Evolutionary conservation across 805 yeast genomes (phyloP).

Genomic region (Starmerella apicola): DNA sequence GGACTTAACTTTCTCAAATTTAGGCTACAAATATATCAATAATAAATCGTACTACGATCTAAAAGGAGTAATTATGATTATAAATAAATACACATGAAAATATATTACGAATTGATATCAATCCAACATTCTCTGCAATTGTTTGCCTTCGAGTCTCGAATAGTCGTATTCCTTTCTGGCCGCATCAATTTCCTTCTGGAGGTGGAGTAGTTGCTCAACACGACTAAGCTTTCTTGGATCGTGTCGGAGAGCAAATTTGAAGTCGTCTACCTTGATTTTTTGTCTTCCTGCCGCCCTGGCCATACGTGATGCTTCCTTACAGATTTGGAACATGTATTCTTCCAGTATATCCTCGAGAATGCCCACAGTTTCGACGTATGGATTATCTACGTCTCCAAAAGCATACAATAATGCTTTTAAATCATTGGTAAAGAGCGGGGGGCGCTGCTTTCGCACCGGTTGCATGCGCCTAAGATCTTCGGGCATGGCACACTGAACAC

Average conservation of each 20-base stretch:
- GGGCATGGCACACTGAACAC: not conserved
- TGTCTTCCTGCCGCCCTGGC: conserved; percentile 42
- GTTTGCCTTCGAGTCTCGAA: conserved; percentile 36
- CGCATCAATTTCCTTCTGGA: conserved; percentile 49
- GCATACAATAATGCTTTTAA: conserved; percentile 53
- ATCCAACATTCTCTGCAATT: conserved; percentile 24
- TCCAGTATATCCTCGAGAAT: conserved; percentile 56
- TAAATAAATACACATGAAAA: not conserved
- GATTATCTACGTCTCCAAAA: conserved; percentile 59
- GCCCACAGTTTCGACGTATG: conserved; percentile 52
- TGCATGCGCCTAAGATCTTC: conserved; percentile 4
- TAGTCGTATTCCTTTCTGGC: conserved; percentile 60
- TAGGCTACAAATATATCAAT: not conserved
- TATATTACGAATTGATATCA: conserved; percentile 6
- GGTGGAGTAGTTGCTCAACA: conserved; percentile 47
- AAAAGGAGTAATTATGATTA: not conserved
- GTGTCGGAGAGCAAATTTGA: conserved; percentile 53
- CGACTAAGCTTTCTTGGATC: conserved; percentile 61
- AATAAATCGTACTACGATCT: not conserved
- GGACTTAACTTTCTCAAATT: not conserved
- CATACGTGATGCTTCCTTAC: conserved; percentile 41
- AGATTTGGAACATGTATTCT: conserved; percentile 47
- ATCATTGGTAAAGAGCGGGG: conserved; percentile 30
- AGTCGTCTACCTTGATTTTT: conserved; percentile 59
- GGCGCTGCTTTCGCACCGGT: conserved; percentile 18